phyloP scores from a whole-genome alignment of 176 grass and related monocot genomes.

The Triticum monococcum region DNA sequence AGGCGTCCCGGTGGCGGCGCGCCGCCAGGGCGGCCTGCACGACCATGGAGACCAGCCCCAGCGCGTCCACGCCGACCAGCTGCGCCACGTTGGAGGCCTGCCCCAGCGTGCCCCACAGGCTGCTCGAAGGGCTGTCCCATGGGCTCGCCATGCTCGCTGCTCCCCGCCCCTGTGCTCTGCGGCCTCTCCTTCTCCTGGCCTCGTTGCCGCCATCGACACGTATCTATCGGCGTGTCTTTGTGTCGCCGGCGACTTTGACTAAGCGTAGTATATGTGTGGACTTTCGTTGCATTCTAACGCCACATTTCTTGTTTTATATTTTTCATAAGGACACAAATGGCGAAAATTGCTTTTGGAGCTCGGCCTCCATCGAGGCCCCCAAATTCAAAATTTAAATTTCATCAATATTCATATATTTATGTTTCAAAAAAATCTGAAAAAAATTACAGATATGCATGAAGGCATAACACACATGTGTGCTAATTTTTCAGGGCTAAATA shows the following conservation, averaged over 20 bases:
- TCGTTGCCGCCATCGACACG: background rate
- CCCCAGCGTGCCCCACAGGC: constrained; percentile 23
- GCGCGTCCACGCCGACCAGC: constrained; percentile 56
- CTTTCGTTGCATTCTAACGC: background rate
- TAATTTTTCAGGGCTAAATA: too few relatives aligned
- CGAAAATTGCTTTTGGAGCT: too few relatives aligned
- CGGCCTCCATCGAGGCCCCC: too few relatives aligned
- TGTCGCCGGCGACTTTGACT: constrained; percentile 19
- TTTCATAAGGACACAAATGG: too few relatives aligned
- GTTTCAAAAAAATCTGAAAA: too few relatives aligned
- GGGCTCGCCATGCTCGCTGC: background rate
- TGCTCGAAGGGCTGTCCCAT: background rate
- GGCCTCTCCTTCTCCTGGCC: background rate
- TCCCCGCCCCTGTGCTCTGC: background rate
- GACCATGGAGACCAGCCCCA: constrained; percentile 62
- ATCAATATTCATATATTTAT: too few relatives aligned
- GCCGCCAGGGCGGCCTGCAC: constrained; percentile 56
- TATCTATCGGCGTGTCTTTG: background rate
- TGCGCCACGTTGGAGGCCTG: constrained; percentile 34
- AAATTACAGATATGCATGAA: too few relatives aligned
- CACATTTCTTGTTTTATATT: background rate
- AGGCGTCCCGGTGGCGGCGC: constrained; percentile 53
- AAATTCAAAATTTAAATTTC: too few relatives aligned
- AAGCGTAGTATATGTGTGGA: background rate
- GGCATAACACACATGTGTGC: too few relatives aligned